phyloP scores from a whole-genome alignment of 495 filamentous ascomycete species.

The Penicillium dipodomyicola region DNA sequence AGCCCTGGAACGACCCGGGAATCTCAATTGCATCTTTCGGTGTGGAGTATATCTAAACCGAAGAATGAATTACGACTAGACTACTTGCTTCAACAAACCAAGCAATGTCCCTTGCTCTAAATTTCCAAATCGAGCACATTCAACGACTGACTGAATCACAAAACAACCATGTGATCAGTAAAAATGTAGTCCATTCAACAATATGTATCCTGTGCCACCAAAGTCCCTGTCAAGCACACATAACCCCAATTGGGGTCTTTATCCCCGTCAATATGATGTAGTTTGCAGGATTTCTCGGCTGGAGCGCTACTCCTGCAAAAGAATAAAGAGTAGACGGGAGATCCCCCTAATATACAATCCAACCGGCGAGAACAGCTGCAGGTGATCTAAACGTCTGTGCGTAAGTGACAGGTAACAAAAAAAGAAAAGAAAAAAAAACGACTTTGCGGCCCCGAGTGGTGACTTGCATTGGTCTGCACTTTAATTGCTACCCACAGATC shows the following conservation, averaged over 20 bases:
- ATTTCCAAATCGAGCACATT: neutral
- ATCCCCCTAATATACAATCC: neutral
- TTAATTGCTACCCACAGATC: neutral
- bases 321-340: conserved; percentile 3
- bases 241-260: neutral
- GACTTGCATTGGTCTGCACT: conserved; percentile 9
- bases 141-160: neutral
- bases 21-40: too few species aligned
- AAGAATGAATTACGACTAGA: neutral
- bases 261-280: neutral
- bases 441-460: neutral
- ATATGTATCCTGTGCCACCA: neutral
- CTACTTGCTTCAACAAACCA: neutral
- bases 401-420: neutral
- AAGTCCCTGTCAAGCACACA: neutral
- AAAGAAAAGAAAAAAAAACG: neutral
- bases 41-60: too few species aligned
- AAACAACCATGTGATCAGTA: neutral
- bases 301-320: conserved; percentile 1
- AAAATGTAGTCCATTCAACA: neutral
- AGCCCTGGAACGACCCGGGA: conserved; percentile 45
- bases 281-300: neutral
- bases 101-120: neutral
- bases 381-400: conserved; percentile 12
- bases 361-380: neutral